A percentile compares a stretch with the other conserved stretches of the same genome.
phyloP scores from a whole-genome alignment of 148 eudicot genomes.

The Talinum fruticosum region DNA sequence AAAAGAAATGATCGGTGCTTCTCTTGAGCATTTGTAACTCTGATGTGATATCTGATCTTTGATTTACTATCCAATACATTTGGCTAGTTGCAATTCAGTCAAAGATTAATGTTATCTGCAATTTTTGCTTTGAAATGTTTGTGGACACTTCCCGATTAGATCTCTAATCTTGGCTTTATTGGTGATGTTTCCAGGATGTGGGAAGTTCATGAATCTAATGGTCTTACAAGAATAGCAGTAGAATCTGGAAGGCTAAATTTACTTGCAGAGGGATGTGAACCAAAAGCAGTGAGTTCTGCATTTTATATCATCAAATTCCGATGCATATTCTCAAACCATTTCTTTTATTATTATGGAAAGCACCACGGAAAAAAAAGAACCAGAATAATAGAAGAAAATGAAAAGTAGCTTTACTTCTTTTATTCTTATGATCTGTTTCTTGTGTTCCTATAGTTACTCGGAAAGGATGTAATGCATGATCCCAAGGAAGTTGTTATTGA shows the following conservation, averaged over 20 bases:
- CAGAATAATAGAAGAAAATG: too few relatives aligned
- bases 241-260: constrained; percentile 23
- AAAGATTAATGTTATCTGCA: too few relatives aligned
- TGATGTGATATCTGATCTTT: too few relatives aligned
- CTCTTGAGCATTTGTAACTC: not conserved
- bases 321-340: too few relatives aligned
- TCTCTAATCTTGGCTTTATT: not conserved
- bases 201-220: constrained; percentile 16
- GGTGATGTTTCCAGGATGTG: constrained; percentile 14
- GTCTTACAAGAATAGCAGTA: constrained; percentile 15
- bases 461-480: constrained; percentile 18
- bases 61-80: too few relatives aligned
- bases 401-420: not conserved
- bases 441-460: not conserved
- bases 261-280: constrained; percentile 27
- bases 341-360: too few relatives aligned
- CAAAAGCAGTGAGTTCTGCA: constrained; percentile 22
- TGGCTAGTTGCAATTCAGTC: too few relatives aligned
- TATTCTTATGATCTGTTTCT: not conserved
- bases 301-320: too few relatives aligned
- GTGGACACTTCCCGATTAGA: not conserved
- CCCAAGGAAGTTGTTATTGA: constrained; percentile 14
- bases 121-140: too few relatives aligned
- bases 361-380: too few relatives aligned
- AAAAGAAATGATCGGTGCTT: too few relatives aligned